These are phyloP conservation scores for Dichotomocladium elegans DNA, from an alignment of 371 early-diverging fungal species.

Conservation along the genomic window DNA sequence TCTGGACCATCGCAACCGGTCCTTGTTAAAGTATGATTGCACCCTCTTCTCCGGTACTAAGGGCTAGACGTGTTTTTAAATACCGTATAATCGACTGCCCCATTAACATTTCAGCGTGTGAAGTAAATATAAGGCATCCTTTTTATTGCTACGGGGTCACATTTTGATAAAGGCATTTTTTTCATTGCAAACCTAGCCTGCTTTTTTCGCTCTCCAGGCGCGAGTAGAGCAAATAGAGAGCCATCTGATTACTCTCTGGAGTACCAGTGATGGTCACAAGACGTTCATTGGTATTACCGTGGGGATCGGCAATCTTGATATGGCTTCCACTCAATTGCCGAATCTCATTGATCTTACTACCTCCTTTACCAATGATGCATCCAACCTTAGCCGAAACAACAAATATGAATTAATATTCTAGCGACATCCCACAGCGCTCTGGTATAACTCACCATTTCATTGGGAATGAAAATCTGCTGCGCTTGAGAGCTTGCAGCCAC, in stretches of 20 bases:
- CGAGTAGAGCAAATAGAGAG: slow-evolving; percentile 74
- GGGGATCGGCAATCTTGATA: slow-evolving; percentile 72
- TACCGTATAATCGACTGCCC: neutral
- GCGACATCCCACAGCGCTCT: no score
- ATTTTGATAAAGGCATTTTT: no score
- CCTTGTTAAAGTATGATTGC: neutral
- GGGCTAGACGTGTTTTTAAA: neutral
- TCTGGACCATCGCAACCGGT: no score
- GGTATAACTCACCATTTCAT: slow-evolving; percentile 60
- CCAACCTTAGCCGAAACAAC: no score
- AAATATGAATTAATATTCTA: no score
- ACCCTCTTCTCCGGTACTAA: neutral
- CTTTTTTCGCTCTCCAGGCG: slow-evolving; percentile 74
- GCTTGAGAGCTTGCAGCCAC: slow-evolving; percentile 45
- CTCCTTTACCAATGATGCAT: slow-evolving; percentile 84
- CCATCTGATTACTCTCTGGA: slow-evolving; percentile 77
- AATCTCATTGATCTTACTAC: slow-evolving; percentile 83
- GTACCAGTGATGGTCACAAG: slow-evolving; percentile 80
- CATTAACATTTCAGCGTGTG: neutral
- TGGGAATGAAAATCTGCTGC: slow-evolving; percentile 80
- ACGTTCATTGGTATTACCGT: slow-evolving; percentile 58
- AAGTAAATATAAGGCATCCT: no score
- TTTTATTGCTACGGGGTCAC: no score
- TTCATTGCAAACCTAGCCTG: slow-evolving; percentile 35
- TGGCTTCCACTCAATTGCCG: slow-evolving; percentile 72